These are phyloP conservation scores for Plasmodium inui DNA, from an alignment of 169 alveolate species.

Conservation along the genomic window DNA sequence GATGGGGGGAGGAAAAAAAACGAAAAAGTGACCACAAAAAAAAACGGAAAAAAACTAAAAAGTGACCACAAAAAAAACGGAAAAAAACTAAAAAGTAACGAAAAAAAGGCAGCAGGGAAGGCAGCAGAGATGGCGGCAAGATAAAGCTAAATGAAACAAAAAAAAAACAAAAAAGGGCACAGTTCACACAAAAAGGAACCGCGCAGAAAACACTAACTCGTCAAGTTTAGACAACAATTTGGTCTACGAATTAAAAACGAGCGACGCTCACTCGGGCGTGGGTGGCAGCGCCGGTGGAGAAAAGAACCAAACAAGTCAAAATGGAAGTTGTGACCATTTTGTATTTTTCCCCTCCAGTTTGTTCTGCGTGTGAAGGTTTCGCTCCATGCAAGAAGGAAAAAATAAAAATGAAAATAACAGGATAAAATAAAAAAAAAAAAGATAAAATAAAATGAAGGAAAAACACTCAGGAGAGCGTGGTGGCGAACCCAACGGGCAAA, in stretches of 20 bases:
- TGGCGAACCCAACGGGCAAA: no score
- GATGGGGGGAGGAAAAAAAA: slow-evolving; percentile 2
- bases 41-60: slow-evolving; percentile 1
- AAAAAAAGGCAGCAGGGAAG: background rate
- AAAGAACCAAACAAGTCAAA: background rate
- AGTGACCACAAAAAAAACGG: no score
- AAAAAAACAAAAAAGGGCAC: background rate
- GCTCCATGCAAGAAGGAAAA: background rate
- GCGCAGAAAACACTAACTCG: background rate
- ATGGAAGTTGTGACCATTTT: background rate
- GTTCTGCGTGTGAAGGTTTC: background rate
- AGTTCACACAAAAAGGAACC: background rate
- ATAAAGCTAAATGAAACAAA: no score
- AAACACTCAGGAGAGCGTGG: background rate
- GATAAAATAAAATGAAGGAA: background rate
- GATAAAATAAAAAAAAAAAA: background rate
- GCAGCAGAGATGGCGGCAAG: background rate
- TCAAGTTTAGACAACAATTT: background rate
- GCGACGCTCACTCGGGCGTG: background rate
- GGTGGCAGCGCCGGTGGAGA: background rate
- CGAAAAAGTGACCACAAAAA: background rate
- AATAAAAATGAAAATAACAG: background rate
- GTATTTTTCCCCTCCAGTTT: background rate
- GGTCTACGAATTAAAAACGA: background rate
- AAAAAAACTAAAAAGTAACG: background rate